Evolutionary conservation across 345 rosid genomes (phyloP).

Genomic region (Boechera stricta): DNA sequence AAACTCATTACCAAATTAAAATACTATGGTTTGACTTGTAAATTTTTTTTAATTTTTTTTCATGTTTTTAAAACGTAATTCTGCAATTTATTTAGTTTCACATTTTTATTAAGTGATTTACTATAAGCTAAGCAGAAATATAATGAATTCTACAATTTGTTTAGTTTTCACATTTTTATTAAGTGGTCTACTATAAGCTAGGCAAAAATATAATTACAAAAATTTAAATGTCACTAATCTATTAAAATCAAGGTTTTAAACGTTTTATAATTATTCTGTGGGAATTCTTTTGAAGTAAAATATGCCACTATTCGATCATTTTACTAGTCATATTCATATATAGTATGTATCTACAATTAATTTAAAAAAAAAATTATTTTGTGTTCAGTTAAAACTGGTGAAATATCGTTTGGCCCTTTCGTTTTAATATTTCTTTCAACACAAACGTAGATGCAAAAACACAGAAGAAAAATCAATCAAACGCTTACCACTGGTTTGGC

Average conservation of each 20-base stretch:
- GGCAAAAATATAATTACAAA: neutral
- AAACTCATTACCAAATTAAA: no score
- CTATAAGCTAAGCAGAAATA: no score
- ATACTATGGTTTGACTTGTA: no score
- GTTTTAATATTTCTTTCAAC: neutral
- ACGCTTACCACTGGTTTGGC: constrained; percentile 69
- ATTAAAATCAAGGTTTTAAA: no score
- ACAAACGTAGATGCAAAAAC: no score
- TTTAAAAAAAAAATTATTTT: neutral
- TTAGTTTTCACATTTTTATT: neutral
- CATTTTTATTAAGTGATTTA: no score
- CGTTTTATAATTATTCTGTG: neutral
- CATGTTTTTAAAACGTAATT: no score
- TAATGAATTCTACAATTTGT: neutral
- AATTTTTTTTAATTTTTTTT: no score
- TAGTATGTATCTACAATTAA: neutral
- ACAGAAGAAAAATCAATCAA: neutral
- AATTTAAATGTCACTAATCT: neutral
- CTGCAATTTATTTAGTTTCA: no score
- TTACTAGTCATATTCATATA: neutral
- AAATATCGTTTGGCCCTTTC: neutral
- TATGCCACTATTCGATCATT: neutral
- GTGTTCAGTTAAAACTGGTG: neutral
- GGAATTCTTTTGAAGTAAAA: neutral
- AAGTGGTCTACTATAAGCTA: no score